Evolutionary conservation across 164 flowering plant genomes (phyloP), one percentile per base, ranked within the genome.

Genomic region (Berberis vulgaris): DNA sequence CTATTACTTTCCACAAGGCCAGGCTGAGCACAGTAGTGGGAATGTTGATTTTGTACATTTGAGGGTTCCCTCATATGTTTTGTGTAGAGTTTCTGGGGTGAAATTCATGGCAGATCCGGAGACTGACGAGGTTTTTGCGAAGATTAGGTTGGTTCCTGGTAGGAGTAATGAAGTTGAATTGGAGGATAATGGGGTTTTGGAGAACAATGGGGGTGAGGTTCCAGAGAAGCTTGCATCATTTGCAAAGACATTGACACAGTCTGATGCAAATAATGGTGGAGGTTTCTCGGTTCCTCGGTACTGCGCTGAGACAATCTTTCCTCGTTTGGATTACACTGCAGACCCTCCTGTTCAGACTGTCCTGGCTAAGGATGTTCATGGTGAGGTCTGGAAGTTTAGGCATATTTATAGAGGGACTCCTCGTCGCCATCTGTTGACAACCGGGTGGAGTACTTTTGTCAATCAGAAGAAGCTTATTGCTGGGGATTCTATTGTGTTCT

Each of bases 211-310:
- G 6, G 7, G 65, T 5, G 87, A 82, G 7, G 65, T 62, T 40
- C 61, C 50, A 2, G 91, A 84, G 57, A 94, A 91, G 43, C 87
- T 88, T 2, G 73, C 90, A 0, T 91, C 91, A 0, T 94, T 94
- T 64, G 93, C 96, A 0, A 94, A 94, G 82, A 94, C 97, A 0
- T 72, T 94, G 69, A 94, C 99, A 0, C 99, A 94, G 56, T 91
- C 97, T 4, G 99, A 94, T 72, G 99, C 99, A 2, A 94, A 94
- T 71, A 94, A 94, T 63, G 99, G 99, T 44, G 99, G 99, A 0
- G 99, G 97, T 0, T 91, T 94, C 70, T 94, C 99, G 1, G 99
- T 91, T 45, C 99, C 99, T 6, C 78, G 97, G 44, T 91, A 91
- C 67, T 94, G 99, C 65, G 99, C 99, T 0, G 97, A 94, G 75